Conservation (phyloP, 495 filamentous ascomycete genomes). For the Penicillium daleae region DNA sequence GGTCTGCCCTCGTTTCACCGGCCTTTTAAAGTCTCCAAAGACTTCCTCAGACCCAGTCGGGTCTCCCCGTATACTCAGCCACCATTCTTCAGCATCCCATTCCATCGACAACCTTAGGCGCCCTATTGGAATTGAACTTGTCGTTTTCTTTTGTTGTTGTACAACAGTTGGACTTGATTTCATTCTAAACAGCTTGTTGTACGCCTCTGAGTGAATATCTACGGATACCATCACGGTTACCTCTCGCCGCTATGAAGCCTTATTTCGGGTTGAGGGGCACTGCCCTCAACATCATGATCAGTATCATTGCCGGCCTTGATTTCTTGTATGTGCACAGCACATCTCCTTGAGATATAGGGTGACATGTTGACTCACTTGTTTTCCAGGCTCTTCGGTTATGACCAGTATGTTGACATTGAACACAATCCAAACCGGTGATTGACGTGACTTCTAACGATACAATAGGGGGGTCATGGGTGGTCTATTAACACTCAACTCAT, state of each 20-base stretch:
- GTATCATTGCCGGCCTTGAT: constrained; percentile 68
- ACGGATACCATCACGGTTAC: background rate
- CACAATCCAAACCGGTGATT: background rate
- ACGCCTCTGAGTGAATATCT: background rate
- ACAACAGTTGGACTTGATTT: background rate
- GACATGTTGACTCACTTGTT: constrained; percentile 12
- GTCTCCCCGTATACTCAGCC: constrained; percentile 7
- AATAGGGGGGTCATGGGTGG: constrained; percentile 57
- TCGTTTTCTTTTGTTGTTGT: background rate
- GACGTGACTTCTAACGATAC: constrained; percentile 17
- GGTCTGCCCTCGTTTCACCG: background rate
- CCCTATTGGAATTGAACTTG: background rate
- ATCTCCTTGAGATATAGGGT: background rate
- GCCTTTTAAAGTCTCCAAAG: constrained; percentile 20
- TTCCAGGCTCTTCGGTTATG: constrained; percentile 41
- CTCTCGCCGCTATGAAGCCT: constrained; percentile 27
- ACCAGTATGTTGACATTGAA: constrained; percentile 32
- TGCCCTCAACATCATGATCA: constrained; percentile 67
- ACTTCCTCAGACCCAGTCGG: constrained; percentile 15
- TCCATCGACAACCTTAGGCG: constrained; percentile 14
- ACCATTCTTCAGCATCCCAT: constrained; percentile 3
- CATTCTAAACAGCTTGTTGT: constrained; percentile 19
- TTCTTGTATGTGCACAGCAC: constrained; percentile 52
- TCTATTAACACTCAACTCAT: constrained; percentile 54
- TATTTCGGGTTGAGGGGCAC: constrained; percentile 68